phyloP scores from a whole-genome alignment of 768 basidiomycete species.

The Strobilomyces echinocephalus region DNA sequence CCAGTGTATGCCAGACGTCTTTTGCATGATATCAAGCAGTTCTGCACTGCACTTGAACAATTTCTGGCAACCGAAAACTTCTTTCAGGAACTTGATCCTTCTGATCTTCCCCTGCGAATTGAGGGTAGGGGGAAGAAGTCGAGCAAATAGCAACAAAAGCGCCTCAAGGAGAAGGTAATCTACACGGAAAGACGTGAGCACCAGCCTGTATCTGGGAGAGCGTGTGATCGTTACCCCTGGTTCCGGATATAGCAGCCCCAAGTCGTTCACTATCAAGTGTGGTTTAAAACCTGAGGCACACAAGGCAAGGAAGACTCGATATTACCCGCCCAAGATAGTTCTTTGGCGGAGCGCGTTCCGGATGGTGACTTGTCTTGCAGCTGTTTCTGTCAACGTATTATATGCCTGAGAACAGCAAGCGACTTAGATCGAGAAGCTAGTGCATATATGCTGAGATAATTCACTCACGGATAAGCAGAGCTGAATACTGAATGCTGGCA shows the following conservation, averaged over 20 bases:
- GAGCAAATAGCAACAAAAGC: constrained; percentile 52
- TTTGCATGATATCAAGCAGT: constrained; percentile 39
- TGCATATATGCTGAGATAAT: constrained; percentile 29
- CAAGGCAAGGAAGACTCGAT: not conserved
- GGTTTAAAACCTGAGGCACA: not conserved
- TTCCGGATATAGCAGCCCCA: constrained; percentile 44
- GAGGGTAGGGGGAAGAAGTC: constrained; percentile 45
- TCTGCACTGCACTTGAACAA: constrained; percentile 35
- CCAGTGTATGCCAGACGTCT: constrained; percentile 46
- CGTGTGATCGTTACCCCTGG: constrained; percentile 37
- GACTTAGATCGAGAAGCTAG: constrained; percentile 10
- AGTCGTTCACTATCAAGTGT: constrained; percentile 36
- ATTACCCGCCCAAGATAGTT: constrained; percentile 47
- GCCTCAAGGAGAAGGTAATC: constrained; percentile 57
- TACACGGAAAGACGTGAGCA: constrained; percentile 16
- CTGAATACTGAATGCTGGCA: constrained; percentile 19
- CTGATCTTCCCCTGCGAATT: constrained; percentile 32
- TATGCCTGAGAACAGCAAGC: constrained; percentile 42
- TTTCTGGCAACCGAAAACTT: constrained; percentile 43
- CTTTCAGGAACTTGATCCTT: constrained; percentile 45
- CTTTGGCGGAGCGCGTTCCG: constrained; percentile 42
- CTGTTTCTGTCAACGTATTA: constrained; percentile 47
- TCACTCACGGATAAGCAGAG: constrained; percentile 24
- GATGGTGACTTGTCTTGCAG: constrained; percentile 38
- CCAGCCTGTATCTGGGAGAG: not conserved